These are phyloP conservation scores for Dendryphion nanum DNA, from an alignment of 2,329 filamentous ascomycete genomes.

Conservation along the genomic window DNA sequence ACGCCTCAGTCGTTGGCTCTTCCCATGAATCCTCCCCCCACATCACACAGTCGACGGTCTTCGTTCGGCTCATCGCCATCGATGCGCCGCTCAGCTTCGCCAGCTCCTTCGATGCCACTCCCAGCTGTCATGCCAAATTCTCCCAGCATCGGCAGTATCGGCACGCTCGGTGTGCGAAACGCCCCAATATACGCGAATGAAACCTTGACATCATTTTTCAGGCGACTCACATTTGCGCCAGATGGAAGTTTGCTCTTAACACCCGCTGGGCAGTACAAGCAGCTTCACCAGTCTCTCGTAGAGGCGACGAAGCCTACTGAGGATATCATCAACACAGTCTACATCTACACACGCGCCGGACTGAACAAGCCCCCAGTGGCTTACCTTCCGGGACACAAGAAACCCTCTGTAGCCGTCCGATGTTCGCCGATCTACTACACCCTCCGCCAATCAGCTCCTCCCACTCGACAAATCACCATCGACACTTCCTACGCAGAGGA, in stretches of 20 bases:
- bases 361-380: slow-evolving; percentile 96
- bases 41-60: slow-evolving; percentile 90
- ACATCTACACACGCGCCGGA: slow-evolving; percentile 93
- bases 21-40: slow-evolving; percentile 93
- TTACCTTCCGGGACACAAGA: slow-evolving; percentile 95
- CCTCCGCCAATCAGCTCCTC: slow-evolving; percentile 62
- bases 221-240: slow-evolving; percentile 88
- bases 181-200: slow-evolving; percentile 94
- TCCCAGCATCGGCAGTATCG: slow-evolving; percentile 67
- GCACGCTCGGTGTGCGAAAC: slow-evolving; percentile 61
- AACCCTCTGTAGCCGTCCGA: slow-evolving; percentile 91
- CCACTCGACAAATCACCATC: slow-evolving; percentile 87
- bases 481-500: slow-evolving; percentile 90
- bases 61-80: slow-evolving; percentile 81
- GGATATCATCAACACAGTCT: slow-evolving; percentile 94
- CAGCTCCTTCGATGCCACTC: slow-evolving; percentile 87
- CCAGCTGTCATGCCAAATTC: slow-evolving; percentile 96
- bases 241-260: slow-evolving; percentile 93
- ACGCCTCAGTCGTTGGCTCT: slow-evolving; percentile 86
- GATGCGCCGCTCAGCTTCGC: slow-evolving; percentile 82
- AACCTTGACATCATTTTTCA: slow-evolving; percentile 94
- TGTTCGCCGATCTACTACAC: slow-evolving; percentile 91
- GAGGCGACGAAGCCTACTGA: slow-evolving; percentile 72
- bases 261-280: slow-evolving; percentile 92
- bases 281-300: slow-evolving; percentile 64